Evolutionary conservation across 2,329 filamentous ascomycete species (phyloP), one percentile per base, ranked within the genome.

Genomic region (Scortechinia acanthostroma): DNA sequence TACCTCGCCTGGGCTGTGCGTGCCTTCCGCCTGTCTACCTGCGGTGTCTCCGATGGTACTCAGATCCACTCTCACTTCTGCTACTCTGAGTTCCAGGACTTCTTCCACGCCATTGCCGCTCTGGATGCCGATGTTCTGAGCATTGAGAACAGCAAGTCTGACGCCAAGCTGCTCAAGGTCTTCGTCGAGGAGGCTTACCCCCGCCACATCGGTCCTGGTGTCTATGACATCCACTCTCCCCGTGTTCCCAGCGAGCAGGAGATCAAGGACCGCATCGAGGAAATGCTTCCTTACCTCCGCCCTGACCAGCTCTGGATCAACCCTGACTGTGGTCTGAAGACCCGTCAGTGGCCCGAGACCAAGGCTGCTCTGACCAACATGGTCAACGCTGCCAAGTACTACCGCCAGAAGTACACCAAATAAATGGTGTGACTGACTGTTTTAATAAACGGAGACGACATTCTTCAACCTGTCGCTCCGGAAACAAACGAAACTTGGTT

Each of bases 31-130:
- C 88, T 98, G 55, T 84, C 91, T 54, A 94, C 91, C 58, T 83
- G 90, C 49, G 93, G 90, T 67, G 91, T 98, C 50, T 74, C 90
- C 73, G 89, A 98, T 70, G 88, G 86, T 48, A 98, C 93, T 56
- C 93, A 98, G 80, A 96, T 98, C 69, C 93, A 98, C 86, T 96
- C 91, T 52, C 93, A 98, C 80, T 98, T 98, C 88, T 98, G 93
- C 73, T 98, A 98, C 85, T 97, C 93, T 45, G 93, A 98, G 80
- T 98, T 98, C 88, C 93, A 98, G 76, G 93, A 98, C 79, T 98
- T 98, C 82, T 98, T 98, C 90, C 89, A 97, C 74, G 93, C 93
- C 73, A 98, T 98, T 59, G 89, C 93, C 53, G 91, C 93, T 50
- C 86, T 98, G 53, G 93, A 98, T 66, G 91, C 93, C 52, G 93